Evolutionary conservation across 148 eudicot species (phyloP).

Genomic region (Rhododendron williamsianum): DNA sequence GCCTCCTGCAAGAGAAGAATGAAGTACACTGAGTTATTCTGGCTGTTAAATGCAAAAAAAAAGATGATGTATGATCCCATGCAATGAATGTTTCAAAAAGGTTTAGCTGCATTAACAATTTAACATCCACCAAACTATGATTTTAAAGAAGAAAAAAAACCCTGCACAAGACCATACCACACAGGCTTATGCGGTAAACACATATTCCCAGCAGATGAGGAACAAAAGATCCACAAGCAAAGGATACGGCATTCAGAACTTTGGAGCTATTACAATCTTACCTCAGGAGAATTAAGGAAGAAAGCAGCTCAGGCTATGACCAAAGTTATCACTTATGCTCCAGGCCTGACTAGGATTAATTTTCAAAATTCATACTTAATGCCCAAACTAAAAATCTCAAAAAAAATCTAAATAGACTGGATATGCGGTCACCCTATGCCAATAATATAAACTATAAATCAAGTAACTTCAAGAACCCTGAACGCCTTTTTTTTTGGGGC

Average conservation of each 20-base stretch:
- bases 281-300: background rate
- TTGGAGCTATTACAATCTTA: background rate
- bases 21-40: background rate
- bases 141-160: too few species aligned
- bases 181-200: background rate
- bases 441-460: background rate
- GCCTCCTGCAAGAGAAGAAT: conserved; percentile 60
- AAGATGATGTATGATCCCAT: background rate
- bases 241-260: background rate
- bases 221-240: conserved; percentile 1
- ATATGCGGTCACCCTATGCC: background rate
- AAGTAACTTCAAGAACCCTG: background rate
- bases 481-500: background rate
- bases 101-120: background rate
- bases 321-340: background rate
- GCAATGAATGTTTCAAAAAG: background rate
- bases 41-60: background rate
- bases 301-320: background rate
- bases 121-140: background rate
- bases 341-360: conserved; percentile 1
- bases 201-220: background rate
- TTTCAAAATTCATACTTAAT: background rate
- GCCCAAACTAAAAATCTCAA: background rate
- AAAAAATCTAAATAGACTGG: background rate
- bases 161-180: background rate